These are phyloP conservation scores for Leishmania turanica DNA, from an alignment of 208 protist genomes.

Conservation along the genomic window DNA sequence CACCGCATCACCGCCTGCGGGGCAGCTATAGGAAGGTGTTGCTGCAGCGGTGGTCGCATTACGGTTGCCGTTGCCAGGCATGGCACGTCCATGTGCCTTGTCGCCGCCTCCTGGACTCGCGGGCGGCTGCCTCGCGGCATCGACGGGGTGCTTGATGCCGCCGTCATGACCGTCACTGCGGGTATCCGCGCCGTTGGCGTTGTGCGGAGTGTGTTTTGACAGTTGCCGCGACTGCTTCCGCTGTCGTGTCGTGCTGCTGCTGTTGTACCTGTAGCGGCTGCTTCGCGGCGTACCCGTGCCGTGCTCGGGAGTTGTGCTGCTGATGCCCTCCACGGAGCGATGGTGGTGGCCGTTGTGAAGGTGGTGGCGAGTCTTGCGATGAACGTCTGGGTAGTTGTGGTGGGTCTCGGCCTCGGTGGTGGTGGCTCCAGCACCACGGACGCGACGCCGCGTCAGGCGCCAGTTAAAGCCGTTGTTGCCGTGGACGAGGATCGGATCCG, in stretches of 20 bases:
- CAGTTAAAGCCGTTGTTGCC: background rate
- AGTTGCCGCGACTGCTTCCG: background rate
- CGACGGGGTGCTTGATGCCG: background rate
- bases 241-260: conserved; percentile 3
- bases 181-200: background rate
- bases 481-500: conserved; percentile 2
- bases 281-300: conserved; percentile 45
- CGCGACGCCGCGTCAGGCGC: conserved; percentile 7
- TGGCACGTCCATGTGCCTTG: background rate
- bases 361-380: conserved; percentile 1
- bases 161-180: background rate
- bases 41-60: too few relatives aligned
- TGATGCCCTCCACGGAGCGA: conserved; percentile 24
- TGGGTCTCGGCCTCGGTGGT: too few relatives aligned
- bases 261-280: conserved; percentile 28
- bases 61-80: background rate
- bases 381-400: background rate
- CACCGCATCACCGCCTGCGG: too few relatives aligned
- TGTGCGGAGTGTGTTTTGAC: background rate
- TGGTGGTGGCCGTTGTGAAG: conserved; percentile 6
- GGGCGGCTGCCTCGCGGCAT: background rate
- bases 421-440: conserved; percentile 3
- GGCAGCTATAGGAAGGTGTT: background rate
- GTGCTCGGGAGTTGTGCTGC: conserved; percentile 43
- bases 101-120: background rate